phyloP scores from a whole-genome alignment of 2,329 filamentous ascomycete genomes.

The Reticulascus tulasneorum region DNA sequence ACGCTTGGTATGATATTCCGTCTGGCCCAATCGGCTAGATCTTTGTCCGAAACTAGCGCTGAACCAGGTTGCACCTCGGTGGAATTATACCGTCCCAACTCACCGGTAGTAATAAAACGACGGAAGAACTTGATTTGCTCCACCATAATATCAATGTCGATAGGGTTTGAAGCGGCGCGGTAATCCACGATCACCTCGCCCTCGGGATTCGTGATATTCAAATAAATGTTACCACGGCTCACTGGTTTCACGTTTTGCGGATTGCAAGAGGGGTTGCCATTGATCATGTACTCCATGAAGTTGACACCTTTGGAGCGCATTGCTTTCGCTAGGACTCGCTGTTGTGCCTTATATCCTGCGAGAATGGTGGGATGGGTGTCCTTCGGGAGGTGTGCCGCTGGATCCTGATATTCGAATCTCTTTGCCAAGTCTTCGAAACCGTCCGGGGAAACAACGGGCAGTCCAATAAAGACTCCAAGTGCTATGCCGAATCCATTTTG shows the following conservation, averaged over 20 bases:
- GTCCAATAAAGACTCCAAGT: conserved; percentile 16
- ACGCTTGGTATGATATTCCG: conserved; percentile 13
- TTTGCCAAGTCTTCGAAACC: conserved; percentile 5
- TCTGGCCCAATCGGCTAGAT: conserved; percentile 16
- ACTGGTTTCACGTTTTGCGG: conserved; percentile 19
- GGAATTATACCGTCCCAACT: conserved; percentile 18
- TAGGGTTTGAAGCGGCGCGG: conserved; percentile 16
- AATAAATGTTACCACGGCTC: conserved; percentile 17
- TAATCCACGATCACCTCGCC: conserved; percentile 18
- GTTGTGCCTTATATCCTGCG: conserved; percentile 14
- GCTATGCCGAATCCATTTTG: conserved; percentile 17
- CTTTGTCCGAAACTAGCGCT: conserved; percentile 17
- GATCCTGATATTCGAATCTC: conserved; percentile 14
- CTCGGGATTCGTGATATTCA: conserved; percentile 17
- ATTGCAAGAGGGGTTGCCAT: conserved; percentile 14
- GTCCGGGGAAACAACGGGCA: conserved; percentile 10
- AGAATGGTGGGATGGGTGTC: conserved; percentile 15
- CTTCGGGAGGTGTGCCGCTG: conserved; percentile 13
- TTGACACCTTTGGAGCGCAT: conserved; percentile 14
- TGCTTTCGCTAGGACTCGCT: conserved; percentile 9
- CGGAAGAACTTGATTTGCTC: conserved; percentile 16
- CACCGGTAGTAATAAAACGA: conserved; percentile 10
- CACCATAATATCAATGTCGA: conserved; percentile 14
- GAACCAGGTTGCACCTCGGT: conserved; percentile 18
- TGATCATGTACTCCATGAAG: conserved; percentile 16